Conservation (phyloP, 345 rosid species). For the Bruguiera parviflora region DNA sequence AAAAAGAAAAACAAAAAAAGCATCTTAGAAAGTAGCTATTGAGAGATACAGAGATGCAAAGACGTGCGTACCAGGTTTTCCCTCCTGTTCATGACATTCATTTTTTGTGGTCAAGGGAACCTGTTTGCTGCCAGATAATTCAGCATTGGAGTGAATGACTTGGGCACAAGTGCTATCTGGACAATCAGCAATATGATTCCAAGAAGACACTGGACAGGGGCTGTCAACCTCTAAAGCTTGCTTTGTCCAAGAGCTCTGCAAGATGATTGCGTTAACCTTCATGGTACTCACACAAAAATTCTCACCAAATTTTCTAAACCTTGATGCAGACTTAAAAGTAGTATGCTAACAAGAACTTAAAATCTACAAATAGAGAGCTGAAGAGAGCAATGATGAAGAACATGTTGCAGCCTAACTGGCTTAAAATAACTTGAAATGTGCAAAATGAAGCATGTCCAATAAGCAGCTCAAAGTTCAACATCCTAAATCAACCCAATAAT, state of each 20-base stretch:
- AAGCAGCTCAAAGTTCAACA: not conserved
- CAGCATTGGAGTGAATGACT: constrained; percentile 49
- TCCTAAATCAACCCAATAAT: not conserved
- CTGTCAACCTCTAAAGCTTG: constrained; percentile 42
- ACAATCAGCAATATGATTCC: constrained; percentile 38
- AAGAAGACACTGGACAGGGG: constrained; percentile 28
- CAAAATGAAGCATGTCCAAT: not conserved
- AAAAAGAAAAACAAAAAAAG: constrained; percentile 5
- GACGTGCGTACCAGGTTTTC: constrained; percentile 28
- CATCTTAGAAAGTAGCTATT: not conserved
- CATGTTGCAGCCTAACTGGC: not conserved
- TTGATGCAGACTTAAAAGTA: not conserved
- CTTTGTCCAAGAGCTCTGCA: constrained; percentile 62
- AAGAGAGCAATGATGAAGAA: not conserved
- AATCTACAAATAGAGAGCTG: not conserved
- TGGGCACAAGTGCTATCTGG: constrained; percentile 61
- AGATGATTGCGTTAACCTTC: constrained; percentile 5
- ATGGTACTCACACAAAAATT: not conserved
- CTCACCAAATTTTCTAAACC: not conserved
- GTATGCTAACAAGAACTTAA: not conserved
- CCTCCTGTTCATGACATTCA: constrained; percentile 27
- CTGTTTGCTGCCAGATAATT: constrained; percentile 31
- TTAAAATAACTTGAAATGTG: not conserved
- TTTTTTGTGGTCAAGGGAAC: constrained; percentile 19
- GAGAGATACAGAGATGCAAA: constrained; percentile 7